A percentile compares a stretch with the other conserved stretches of the same genome.
These are phyloP conservation scores for Sporothrix variecibatus DNA, from an alignment of 2,329 filamentous ascomycete genomes.

Conservation along the genomic window DNA sequence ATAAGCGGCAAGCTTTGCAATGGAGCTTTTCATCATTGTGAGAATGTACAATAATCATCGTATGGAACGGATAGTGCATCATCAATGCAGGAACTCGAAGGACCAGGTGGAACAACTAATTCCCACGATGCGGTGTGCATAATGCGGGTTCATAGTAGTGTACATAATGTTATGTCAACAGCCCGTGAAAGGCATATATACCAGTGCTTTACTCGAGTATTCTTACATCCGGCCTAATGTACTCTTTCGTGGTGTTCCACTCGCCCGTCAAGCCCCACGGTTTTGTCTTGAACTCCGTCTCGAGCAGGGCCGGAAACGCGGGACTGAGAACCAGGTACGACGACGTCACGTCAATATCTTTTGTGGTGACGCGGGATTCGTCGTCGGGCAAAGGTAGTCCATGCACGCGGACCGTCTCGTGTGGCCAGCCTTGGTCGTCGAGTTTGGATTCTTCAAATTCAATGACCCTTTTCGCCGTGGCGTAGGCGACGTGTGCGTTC, in stretches of 20 bases:
- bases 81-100: neutral
- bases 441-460: neutral
- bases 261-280: neutral
- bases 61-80: neutral
- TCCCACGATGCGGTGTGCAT: neutral
- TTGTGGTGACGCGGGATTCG: neutral
- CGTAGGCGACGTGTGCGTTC: slow-evolving; percentile 3
- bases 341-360: neutral
- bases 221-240: neutral
- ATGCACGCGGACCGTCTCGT: neutral
- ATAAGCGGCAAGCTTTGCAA: neutral
- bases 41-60: neutral
- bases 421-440: neutral
- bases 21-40: neutral
- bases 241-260: neutral
- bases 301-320: neutral
- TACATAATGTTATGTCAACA: no score
- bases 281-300: neutral
- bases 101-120: neutral
- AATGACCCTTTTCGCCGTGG: slow-evolving; percentile 1
- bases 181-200: no score
- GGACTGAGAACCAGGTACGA: neutral
- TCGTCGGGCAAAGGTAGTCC: neutral
- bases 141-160: no score
- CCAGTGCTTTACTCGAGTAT: neutral